Percentiles rank a stretch among this genome's conserved stretches.
Conservation (phyloP, 352 stramenopile genomes). For the Phytophthora citrophthora region DNA sequence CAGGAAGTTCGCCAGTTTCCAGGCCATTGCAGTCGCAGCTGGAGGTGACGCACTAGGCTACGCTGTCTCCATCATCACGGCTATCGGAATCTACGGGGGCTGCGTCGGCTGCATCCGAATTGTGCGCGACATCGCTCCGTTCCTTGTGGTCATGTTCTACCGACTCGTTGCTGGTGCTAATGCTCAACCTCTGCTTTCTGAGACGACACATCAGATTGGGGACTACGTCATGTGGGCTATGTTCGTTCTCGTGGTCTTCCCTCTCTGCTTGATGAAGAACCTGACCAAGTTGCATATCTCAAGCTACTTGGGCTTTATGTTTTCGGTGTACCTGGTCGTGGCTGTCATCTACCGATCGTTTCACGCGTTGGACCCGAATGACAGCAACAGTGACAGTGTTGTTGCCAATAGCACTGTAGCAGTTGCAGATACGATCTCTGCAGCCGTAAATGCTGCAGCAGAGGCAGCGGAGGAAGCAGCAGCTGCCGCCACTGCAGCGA, state of each 20-base stretch:
- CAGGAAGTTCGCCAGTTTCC: conserved; percentile 65
- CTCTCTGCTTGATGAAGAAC: conserved; percentile 76
- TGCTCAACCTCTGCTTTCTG: conserved; percentile 16
- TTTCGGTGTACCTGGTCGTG: conserved; percentile 67
- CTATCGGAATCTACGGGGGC: conserved; percentile 71
- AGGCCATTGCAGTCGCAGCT: conserved; percentile 63
- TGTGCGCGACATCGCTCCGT: conserved; percentile 68
- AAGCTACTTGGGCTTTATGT: conserved; percentile 73
- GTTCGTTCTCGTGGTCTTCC: conserved; percentile 66
- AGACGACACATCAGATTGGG: conserved; percentile 30
- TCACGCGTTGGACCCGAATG: conserved; percentile 22
- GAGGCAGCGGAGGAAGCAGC: conserved; percentile 20
- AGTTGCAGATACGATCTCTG: conserved; percentile 7
- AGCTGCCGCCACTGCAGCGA: conserved; percentile 14
- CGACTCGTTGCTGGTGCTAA: conserved; percentile 22
- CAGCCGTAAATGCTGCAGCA: conserved; percentile 23
- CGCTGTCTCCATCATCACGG: conserved; percentile 69
- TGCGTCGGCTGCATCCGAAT: conserved; percentile 79
- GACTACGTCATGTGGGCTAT: conserved; percentile 59
- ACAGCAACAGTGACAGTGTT: conserved; percentile 9
- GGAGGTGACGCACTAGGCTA: conserved; percentile 60
- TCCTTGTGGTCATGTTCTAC: conserved; percentile 49
- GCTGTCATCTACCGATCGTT: conserved; percentile 66
- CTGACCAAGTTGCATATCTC: conserved; percentile 69
- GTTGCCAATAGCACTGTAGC: conserved; percentile 9